Base-by-base conservation (phyloP, 306 rosid species). In the Morella rubra region DNA sequence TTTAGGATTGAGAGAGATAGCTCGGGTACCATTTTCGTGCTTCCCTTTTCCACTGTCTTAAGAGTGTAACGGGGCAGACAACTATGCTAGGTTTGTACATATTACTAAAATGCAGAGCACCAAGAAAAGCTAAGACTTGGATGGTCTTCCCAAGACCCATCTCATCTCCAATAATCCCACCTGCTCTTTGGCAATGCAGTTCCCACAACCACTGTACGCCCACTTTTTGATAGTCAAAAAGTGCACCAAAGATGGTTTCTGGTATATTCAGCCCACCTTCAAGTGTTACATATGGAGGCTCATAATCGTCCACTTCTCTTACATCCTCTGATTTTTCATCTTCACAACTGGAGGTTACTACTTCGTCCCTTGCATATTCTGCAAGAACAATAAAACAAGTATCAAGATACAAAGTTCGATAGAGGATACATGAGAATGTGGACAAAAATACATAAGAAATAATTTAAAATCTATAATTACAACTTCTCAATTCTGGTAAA, bases 181-280 rank as follows among this genome's bases (percentile, higher is more conserved):
- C 98, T 49, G 97, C 93, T 79, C 85, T 89, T 82, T 95, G 98
- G 92, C 98, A 92, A 86, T 95, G 98, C 86, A 95, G 79, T 86
- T 95, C 98, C 98, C 98, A 95, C 78, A 95, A 76, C 98, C 98
- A 95, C 78, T 95, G 98, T 42, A 92, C 97, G 68, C 98, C 98
- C 54, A 95, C 91, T 87, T 87, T 92, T 85, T 95, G 98, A 84
- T 95, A 92, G 84, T 95, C 98, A 90, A 95, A 95, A n/a, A 95
- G 91, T 71, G 85, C 83, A 40, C 85, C 84, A 86, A 90, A 95
- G 52, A 90, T 88, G 62, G 73, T 77, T 46, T 76, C 85, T 7
- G 97, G 98, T 80, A 95, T 83, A 82, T 89, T 90, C 76, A 95
- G 80, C 71, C 98, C 97, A 41, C 98, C 98, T 82, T 95, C 98